phyloP scores from a whole-genome alignment of 2,329 filamentous ascomycete genomes.

The Bipolaris oryzae region DNA sequence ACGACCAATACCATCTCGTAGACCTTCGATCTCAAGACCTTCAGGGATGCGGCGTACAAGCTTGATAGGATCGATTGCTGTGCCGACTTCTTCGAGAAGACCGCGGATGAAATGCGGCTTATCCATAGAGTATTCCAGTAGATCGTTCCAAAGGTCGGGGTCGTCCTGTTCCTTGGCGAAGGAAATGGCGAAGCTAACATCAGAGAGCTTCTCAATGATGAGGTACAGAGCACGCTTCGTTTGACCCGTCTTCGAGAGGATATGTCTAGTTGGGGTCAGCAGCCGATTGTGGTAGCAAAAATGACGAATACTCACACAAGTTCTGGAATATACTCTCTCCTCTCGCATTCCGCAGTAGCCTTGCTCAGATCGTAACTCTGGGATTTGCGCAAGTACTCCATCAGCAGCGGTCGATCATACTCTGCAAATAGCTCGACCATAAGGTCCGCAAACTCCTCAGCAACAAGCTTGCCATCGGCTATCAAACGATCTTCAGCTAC shows the following conservation, averaged over 20 bases:
- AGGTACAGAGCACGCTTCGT: constrained; percentile 89
- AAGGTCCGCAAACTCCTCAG: constrained; percentile 86
- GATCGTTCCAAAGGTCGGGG: constrained; percentile 90
- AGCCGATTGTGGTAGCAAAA: neutral
- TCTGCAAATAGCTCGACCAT: constrained; percentile 85
- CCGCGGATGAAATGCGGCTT: constrained; percentile 94
- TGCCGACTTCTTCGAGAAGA: constrained; percentile 90
- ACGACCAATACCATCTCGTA: constrained; percentile 84
- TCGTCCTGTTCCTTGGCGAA: constrained; percentile 96
- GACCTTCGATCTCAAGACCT: constrained; percentile 87
- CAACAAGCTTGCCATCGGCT: constrained; percentile 68
- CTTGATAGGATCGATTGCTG: constrained; percentile 88
- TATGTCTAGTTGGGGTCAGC: constrained; percentile 58
- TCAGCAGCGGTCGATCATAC: constrained; percentile 78
- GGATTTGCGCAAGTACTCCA: constrained; percentile 84
- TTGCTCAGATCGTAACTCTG: constrained; percentile 87
- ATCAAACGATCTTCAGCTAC: constrained; percentile 52
- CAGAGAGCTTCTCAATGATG: constrained; percentile 90
- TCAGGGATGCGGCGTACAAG: constrained; percentile 90
- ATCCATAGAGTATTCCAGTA: constrained; percentile 96
- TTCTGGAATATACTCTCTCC: constrained; percentile 81
- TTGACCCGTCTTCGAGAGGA: constrained; percentile 93
- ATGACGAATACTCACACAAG: constrained; percentile 65
- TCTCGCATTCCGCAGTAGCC: constrained; percentile 79
- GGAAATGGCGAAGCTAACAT: constrained; percentile 89